Percentiles rank a stretch among this genome's conserved stretches.
phyloP scores from a whole-genome alignment of 1,139 yeast genomes.

The Meyerozyma carpophila region DNA sequence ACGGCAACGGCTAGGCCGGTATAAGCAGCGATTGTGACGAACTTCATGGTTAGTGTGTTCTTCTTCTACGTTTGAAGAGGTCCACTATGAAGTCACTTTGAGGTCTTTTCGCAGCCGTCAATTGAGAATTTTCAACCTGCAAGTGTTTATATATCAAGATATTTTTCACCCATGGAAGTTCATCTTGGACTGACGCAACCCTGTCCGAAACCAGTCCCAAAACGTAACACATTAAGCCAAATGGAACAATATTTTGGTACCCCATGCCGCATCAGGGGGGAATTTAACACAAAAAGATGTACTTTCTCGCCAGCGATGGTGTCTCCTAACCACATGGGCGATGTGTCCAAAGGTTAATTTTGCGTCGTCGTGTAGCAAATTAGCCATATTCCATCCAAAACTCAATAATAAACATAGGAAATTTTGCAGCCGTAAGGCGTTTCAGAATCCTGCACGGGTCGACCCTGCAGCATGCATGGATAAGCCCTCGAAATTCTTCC shows the following conservation, averaged over 20 bases:
- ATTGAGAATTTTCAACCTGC: too few species aligned
- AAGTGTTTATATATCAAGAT: too few species aligned
- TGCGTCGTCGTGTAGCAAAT: background rate
- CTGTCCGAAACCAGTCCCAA: background rate
- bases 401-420: background rate
- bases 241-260: background rate
- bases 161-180: too few species aligned
- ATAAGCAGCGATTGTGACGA: background rate
- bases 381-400: background rate
- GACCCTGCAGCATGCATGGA: background rate
- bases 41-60: background rate
- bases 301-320: background rate
- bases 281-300: background rate
- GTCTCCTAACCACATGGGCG: background rate
- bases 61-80: too few species aligned
- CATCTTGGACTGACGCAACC: too few species aligned
- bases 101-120: too few species aligned
- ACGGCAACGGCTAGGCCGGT: background rate
- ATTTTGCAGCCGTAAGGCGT: background rate
- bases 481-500: background rate
- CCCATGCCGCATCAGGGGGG: background rate
- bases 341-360: background rate
- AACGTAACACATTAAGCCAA: background rate
- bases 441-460: slow-evolving; percentile 1
- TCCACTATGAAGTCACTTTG: too few species aligned